phyloP scores from a whole-genome alignment of 768 basidiomycete species.

The Suillus bovinus region DNA sequence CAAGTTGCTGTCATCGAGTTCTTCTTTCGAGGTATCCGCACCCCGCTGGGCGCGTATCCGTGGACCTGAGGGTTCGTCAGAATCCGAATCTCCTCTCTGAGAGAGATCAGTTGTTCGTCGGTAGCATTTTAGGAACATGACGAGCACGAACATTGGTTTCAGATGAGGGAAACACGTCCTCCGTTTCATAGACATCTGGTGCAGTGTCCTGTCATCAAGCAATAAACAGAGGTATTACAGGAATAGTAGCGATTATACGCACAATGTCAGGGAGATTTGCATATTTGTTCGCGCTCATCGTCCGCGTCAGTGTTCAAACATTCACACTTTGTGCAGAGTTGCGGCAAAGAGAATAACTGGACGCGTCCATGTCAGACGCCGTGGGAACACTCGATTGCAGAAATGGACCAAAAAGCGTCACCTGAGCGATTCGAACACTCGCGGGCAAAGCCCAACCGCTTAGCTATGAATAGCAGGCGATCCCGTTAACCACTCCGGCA shows the following conservation, averaged over 20 bases:
- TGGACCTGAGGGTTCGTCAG: conserved; percentile 55
- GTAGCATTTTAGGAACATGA: background rate
- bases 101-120: conserved; percentile 14
- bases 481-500: conserved; percentile 95
- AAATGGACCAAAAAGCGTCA: conserved; percentile 42
- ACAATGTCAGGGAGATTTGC: conserved; percentile 92
- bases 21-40: conserved; percentile 52
- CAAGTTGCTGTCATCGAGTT: conserved; percentile 66
- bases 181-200: conserved; percentile 90
- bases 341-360: background rate
- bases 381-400: background rate
- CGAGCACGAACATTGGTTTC: conserved; percentile 48
- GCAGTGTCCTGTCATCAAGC: conserved; percentile 69
- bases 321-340: background rate
- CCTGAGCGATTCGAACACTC: conserved; percentile 65
- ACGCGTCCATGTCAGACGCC: background rate
- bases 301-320: conserved; percentile 4
- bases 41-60: conserved; percentile 32
- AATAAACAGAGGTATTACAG: conserved; percentile 6
- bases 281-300: conserved; percentile 76
- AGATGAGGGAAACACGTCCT: conserved; percentile 64
- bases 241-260: conserved; percentile 28
- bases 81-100: conserved; percentile 64
- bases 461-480: conserved; percentile 59
- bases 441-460: conserved; percentile 65